These are phyloP conservation scores for Aegilops speltoides DNA, from an alignment of 176 grass and related monocot genomes.

Conservation along the genomic window DNA sequence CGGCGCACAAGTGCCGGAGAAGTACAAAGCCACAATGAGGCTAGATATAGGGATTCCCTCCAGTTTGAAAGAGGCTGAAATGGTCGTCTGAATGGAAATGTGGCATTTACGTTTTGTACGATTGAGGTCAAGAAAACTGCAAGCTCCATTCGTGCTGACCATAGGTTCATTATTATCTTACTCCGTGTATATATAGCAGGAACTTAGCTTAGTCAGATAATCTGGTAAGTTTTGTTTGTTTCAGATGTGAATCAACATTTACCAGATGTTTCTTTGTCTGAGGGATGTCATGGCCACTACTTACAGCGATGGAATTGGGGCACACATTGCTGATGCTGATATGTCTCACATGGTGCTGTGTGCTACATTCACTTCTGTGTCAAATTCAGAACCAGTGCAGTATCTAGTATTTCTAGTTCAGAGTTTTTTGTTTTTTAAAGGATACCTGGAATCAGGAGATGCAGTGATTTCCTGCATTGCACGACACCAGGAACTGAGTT, in stretches of 20 bases:
- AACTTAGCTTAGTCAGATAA: conserved; percentile 21
- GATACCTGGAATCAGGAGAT: neutral
- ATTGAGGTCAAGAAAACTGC: neutral
- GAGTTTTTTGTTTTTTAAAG: neutral
- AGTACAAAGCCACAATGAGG: conserved; percentile 90
- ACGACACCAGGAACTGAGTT: too few relatives aligned
- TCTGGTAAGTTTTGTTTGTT: neutral
- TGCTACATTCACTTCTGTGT: neutral
- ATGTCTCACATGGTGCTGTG: neutral
- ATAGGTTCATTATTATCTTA: neutral
- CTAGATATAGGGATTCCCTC: conserved; percentile 82
- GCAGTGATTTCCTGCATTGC: neutral
- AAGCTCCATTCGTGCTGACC: neutral
- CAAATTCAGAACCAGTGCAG: neutral
- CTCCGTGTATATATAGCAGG: conserved; percentile 30
- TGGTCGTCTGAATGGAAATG: conserved; percentile 63
- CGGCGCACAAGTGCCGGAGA: conserved; percentile 63
- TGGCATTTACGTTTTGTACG: neutral
- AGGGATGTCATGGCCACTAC: neutral
- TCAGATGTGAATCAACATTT: neutral
- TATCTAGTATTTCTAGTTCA: neutral
- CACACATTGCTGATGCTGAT: neutral
- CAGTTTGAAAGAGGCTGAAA: conserved; percentile 80
- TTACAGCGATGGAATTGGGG: neutral
- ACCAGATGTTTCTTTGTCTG: neutral